Conservation (phyloP, 805 yeast genomes). For the Schwanniomyces vanrijiae region DNA sequence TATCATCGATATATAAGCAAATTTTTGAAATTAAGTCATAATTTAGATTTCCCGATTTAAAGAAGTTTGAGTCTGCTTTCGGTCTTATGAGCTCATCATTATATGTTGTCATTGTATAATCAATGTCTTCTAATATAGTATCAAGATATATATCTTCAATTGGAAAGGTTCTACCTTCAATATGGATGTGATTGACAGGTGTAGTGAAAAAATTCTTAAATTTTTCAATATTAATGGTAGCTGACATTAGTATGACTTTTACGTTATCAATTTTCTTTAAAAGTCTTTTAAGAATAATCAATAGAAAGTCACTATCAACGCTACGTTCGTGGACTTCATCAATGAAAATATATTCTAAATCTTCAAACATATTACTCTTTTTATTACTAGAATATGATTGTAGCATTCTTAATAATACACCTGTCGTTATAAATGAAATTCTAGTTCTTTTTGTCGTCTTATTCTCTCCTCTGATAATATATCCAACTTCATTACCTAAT, state of each 20-base stretch:
- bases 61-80: slow-evolving; percentile 63
- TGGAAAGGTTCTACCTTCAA: slow-evolving; percentile 93
- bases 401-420: slow-evolving; percentile 83
- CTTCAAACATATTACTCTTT: slow-evolving; percentile 41
- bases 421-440: slow-evolving; percentile 88
- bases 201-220: slow-evolving; percentile 66
- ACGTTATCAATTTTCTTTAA: slow-evolving; percentile 51
- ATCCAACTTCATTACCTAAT: slow-evolving; percentile 81
- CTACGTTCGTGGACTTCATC: slow-evolving; percentile 99
- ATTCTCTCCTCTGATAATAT: slow-evolving; percentile 86
- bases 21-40: slow-evolving; percentile 67
- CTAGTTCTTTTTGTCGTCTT: slow-evolving; percentile 61
- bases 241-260: slow-evolving; percentile 85
- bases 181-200: slow-evolving; percentile 65
- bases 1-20: slow-evolving; percentile 51
- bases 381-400: slow-evolving; percentile 48
- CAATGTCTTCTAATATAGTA: slow-evolving; percentile 54
- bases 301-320: slow-evolving; percentile 81
- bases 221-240: slow-evolving; percentile 75
- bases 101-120: slow-evolving; percentile 51
- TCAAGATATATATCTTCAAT: slow-evolving; percentile 77
- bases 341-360: slow-evolving; percentile 69
- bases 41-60: slow-evolving; percentile 67
- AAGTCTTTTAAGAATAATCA: slow-evolving; percentile 71
- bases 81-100: slow-evolving; percentile 51